Evolutionary conservation across 169 alveolate species (phyloP).

Genomic region (Eimeria falciformis): DNA sequence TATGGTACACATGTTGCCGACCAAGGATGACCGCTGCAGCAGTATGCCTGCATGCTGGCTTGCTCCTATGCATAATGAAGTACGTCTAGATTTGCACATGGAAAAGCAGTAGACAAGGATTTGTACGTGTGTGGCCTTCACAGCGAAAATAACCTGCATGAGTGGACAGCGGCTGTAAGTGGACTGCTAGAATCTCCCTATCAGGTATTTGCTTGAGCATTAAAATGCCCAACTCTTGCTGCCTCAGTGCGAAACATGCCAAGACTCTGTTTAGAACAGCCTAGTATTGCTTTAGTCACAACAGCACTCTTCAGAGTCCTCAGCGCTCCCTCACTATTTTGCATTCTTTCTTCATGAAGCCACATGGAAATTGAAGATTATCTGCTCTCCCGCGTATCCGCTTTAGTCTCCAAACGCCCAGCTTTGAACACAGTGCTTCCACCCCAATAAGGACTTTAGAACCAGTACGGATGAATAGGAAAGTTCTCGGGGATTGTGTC

Average conservation of each 20-base stretch:
- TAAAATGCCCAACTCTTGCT: not conserved
- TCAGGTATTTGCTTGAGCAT: constrained; percentile 83
- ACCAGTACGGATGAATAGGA: constrained; percentile 85
- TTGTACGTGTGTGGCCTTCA: not conserved
- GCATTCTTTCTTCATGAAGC: constrained; percentile 83
- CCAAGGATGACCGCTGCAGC: too few species aligned
- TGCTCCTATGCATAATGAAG: too few species aligned
- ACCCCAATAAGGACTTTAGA: constrained; percentile 96
- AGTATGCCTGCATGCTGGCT: too few species aligned
- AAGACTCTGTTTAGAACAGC: not conserved
- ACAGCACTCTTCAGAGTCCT: not conserved
- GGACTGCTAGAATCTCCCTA: constrained; percentile 96
- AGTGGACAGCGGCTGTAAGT: constrained; percentile 92
- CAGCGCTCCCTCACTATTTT: not conserved
- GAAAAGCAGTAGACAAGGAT: not conserved
- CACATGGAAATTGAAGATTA: constrained; percentile 90
- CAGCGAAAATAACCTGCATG: constrained; percentile 86
- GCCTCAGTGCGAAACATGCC: not conserved
- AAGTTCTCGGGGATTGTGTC: not conserved
- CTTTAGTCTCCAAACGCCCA: constrained; percentile 95
- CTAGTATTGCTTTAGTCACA: not conserved
- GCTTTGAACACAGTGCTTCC: constrained; percentile 95
- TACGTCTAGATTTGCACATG: too few species aligned
- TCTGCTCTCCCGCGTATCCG: constrained; percentile 94
- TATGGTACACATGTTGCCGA: not conserved